These are phyloP conservation scores for Ogataea trehalophila DNA, from an alignment of 805 yeast genomes.

Conservation along the genomic window DNA sequence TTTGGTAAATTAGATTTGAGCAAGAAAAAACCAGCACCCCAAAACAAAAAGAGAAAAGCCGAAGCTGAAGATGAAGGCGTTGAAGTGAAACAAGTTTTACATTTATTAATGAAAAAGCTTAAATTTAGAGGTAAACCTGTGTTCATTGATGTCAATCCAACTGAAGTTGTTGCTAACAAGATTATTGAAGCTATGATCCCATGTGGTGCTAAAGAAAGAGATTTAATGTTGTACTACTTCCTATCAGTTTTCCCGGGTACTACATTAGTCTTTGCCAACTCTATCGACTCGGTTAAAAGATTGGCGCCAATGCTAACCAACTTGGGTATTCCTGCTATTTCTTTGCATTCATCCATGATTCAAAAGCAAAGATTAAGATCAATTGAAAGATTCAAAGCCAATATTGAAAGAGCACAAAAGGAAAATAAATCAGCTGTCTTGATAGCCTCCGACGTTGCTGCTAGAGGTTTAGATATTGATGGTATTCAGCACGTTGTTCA, in stretches of 20 bases:
- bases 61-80: slow-evolving; percentile 30
- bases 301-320: slow-evolving; percentile 69
- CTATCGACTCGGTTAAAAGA: slow-evolving; percentile 92
- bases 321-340: slow-evolving; percentile 61
- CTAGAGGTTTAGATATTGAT: slow-evolving; percentile 93
- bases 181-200: slow-evolving; percentile 85
- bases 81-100: slow-evolving; percentile 50
- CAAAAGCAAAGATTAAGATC: slow-evolving; percentile 89
- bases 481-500: slow-evolving; percentile 91
- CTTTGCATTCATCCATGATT: slow-evolving; percentile 89
- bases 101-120: slow-evolving; percentile 62
- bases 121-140: slow-evolving; percentile 64
- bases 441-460: slow-evolving; percentile 96
- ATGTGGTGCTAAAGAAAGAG: slow-evolving; percentile 87
- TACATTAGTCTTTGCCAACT: slow-evolving; percentile 86
- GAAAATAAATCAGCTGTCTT: slow-evolving; percentile 57
- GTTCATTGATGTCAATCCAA: slow-evolving; percentile 83
- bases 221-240: slow-evolving; percentile 84
- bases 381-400: slow-evolving; percentile 69
- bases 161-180: slow-evolving; percentile 66
- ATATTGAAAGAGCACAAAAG: slow-evolving; percentile 30
- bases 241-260: slow-evolving; percentile 81
- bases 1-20: slow-evolving; percentile 65
- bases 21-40: slow-evolving; percentile 27
- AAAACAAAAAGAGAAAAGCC: slow-evolving; percentile 22